These are phyloP conservation scores for Medicago ruthenica DNA, from an alignment of 306 rosid genomes.

Conservation along the genomic window DNA sequence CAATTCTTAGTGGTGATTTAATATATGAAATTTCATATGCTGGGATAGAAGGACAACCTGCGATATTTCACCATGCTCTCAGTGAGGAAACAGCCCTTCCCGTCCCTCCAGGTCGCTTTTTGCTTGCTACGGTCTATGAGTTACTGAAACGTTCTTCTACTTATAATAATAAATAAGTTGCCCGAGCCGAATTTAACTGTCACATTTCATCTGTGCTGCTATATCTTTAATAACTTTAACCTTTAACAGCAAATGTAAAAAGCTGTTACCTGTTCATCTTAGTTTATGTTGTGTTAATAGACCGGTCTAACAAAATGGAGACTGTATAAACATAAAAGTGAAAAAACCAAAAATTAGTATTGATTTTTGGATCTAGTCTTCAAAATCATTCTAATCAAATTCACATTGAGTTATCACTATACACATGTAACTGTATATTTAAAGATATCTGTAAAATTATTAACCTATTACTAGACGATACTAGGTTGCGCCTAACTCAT, in stretches of 20 bases:
- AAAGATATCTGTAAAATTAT: no score
- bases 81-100: conserved; percentile 66
- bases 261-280: neutral
- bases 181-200: neutral
- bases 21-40: conserved; percentile 63
- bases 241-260: neutral
- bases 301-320: no score
- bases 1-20: conserved; percentile 64
- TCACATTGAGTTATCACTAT: no score
- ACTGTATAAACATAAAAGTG: no score
- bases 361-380: no score
- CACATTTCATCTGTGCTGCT: neutral
- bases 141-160: neutral
- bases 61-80: conserved; percentile 51
- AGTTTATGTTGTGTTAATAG: neutral
- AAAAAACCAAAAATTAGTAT: no score
- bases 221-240: neutral
- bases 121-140: conserved; percentile 40
- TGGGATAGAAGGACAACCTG: conserved; percentile 47
- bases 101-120: conserved; percentile 62
- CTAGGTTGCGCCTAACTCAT: no score
- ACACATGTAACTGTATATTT: no score
- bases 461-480: no score
- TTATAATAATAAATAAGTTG: conserved; percentile 2
- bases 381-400: no score